Evolutionary conservation across 768 basidiomycete genomes (phyloP).

Genomic region (Amanita pallidorosea): DNA sequence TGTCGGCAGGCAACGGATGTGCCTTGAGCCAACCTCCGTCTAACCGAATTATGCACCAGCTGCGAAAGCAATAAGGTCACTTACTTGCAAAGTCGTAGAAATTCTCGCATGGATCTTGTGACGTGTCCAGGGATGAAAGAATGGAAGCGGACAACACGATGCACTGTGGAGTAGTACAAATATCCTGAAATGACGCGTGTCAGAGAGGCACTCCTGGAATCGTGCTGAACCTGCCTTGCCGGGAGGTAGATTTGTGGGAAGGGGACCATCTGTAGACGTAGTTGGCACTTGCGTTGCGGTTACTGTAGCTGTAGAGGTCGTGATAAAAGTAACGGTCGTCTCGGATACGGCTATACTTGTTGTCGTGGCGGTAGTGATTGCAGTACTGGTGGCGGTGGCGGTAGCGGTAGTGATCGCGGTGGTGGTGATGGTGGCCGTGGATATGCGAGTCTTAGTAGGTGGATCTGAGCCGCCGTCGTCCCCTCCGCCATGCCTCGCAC

Average conservation of each 20-base stretch:
- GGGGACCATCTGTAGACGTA: slow-evolving; percentile 31
- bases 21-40: slow-evolving; percentile 82
- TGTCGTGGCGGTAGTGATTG: slow-evolving; percentile 23
- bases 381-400: slow-evolving; percentile 10
- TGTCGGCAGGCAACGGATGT: slow-evolving; percentile 83
- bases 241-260: slow-evolving; percentile 37
- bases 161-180: slow-evolving; percentile 73
- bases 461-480: slow-evolving; percentile 13
- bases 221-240: slow-evolving; percentile 30
- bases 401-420: slow-evolving; percentile 16
- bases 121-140: slow-evolving; percentile 66
- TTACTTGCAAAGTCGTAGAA: slow-evolving; percentile 89
- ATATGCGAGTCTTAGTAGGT: slow-evolving; percentile 15
- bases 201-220: background rate
- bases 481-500: slow-evolving; percentile 21
- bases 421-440: slow-evolving; percentile 25
- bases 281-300: slow-evolving; percentile 20
- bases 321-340: slow-evolving; percentile 24
- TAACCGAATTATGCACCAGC: slow-evolving; percentile 15
- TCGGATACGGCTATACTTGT: slow-evolving; percentile 22
- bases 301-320: slow-evolving; percentile 15
- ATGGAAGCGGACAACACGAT: slow-evolving; percentile 77
- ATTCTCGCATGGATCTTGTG: slow-evolving; percentile 89
- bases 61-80: slow-evolving; percentile 20
- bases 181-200: slow-evolving; percentile 25